phyloP scores from a whole-genome alignment of 768 basidiomycete genomes.

The Termitomyces sp. region DNA sequence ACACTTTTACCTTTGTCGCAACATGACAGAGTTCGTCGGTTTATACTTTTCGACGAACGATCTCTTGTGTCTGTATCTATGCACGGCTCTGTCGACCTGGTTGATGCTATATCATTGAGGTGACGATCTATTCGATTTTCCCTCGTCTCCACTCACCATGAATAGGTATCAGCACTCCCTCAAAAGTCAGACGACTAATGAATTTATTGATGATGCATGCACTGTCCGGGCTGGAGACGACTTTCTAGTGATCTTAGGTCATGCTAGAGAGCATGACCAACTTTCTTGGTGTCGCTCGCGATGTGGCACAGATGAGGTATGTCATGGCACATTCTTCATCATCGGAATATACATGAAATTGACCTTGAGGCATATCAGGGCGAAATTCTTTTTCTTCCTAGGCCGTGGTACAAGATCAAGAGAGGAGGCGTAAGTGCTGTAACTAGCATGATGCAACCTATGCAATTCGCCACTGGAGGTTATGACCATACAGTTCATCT shows the following conservation, averaged over 20 bases:
- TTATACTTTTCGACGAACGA: conserved; percentile 18
- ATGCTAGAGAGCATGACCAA: conserved; percentile 30
- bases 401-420: conserved; percentile 28
- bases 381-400: conserved; percentile 11
- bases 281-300: conserved; percentile 19
- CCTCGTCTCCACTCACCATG: conserved; percentile 3
- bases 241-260: conserved; percentile 28
- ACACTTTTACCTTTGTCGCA: conserved; percentile 14
- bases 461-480: conserved; percentile 42
- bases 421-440: conserved; percentile 38
- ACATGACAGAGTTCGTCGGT: conserved; percentile 33
- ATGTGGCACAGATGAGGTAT: conserved; percentile 17
- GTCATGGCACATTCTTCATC: neutral
- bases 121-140: conserved; percentile 6
- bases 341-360: neutral
- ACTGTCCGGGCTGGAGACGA: conserved; percentile 20
- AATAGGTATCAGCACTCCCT: conserved; percentile 13
- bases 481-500: conserved; percentile 43
- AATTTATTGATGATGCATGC: conserved; percentile 38
- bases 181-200: conserved; percentile 16
- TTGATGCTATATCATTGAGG: conserved; percentile 19
- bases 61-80: conserved; percentile 28
- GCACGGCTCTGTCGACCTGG: conserved; percentile 28
- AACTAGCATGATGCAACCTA: conserved; percentile 32
- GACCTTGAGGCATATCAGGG: neutral